A percentile compares a stretch with the other conserved stretches of the same genome.
phyloP scores from a whole-genome alignment of 2,329 filamentous ascomycete genomes.

The Ceratocystis diversiconidia region DNA sequence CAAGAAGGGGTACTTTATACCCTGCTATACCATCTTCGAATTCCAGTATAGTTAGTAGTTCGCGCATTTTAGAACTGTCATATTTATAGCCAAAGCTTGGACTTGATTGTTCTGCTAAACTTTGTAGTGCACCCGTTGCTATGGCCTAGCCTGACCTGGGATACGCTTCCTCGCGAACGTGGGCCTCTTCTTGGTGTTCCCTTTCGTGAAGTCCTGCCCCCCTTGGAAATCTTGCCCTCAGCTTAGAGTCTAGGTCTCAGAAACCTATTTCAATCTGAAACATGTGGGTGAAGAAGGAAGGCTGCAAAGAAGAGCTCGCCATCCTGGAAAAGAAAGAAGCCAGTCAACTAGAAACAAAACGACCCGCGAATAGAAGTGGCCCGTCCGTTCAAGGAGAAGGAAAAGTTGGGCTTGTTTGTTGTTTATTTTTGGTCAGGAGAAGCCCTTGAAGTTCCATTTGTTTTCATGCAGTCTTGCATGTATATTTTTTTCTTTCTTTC shows the following conservation, averaged over 20 bases:
- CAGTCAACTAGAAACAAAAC: neutral
- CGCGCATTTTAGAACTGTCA: neutral
- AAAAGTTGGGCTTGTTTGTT: neutral
- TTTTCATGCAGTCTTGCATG: neutral
- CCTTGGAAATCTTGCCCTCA: neutral
- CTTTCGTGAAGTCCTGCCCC: neutral
- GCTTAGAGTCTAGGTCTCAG: slow-evolving; percentile 1
- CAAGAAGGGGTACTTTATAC: neutral
- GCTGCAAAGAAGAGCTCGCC: neutral
- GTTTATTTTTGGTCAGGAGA: slow-evolving; percentile 3
- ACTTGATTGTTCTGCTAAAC: neutral
- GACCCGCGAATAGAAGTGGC: neutral
- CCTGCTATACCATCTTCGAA: neutral
- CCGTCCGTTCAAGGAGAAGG: neutral
- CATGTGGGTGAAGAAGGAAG: neutral
- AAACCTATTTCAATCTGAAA: slow-evolving; percentile 7
- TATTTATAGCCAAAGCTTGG: neutral
- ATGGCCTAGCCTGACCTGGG: neutral
- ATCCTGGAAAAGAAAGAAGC: neutral
- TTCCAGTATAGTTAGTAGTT: neutral
- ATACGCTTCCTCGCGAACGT: no score
- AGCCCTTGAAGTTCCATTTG: neutral
- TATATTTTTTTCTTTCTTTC: neutral
- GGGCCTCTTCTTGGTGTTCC: no score
- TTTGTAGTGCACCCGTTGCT: neutral